A percentile compares a stretch with the other conserved stretches of the same genome.
phyloP scores from a whole-genome alignment of 2,329 filamentous ascomycete genomes.

The Fusarium haematococcum region DNA sequence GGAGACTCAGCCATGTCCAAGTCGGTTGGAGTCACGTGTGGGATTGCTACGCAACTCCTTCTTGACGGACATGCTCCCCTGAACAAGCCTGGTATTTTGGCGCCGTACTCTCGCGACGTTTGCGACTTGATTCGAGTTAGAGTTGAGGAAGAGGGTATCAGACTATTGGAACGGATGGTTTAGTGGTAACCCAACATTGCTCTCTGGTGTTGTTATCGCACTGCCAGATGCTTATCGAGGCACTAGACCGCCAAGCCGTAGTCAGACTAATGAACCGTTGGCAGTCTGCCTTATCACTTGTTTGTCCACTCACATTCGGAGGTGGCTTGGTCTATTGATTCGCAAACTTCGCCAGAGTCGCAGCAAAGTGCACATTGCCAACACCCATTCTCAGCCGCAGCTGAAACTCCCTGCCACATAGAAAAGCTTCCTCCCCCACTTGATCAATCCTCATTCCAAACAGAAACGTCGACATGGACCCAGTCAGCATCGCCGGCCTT shows the following conservation, averaged over 20 bases:
- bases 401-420: too few relatives aligned
- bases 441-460: too few relatives aligned
- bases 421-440: too few relatives aligned
- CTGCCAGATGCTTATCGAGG: neutral
- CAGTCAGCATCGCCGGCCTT: neutral
- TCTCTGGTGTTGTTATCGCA: neutral
- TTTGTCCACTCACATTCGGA: too few relatives aligned
- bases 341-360: too few relatives aligned
- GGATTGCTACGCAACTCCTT: constrained; percentile 71
- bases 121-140: constrained; percentile 20
- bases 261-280: too few relatives aligned
- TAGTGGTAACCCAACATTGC: neutral
- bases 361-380: too few relatives aligned
- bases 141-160: constrained; percentile 22
- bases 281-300: too few relatives aligned
- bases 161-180: neutral
- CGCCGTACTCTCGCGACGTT: constrained; percentile 28
- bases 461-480: neutral
- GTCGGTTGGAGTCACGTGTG: constrained; percentile 75
- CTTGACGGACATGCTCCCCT: constrained; percentile 59
- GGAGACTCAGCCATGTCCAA: constrained; percentile 77
- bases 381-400: too few relatives aligned
- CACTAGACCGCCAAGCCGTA: too few relatives aligned
- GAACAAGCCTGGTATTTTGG: constrained; percentile 30
- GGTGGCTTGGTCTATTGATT: too few relatives aligned